Evolutionary conservation across 2,329 filamentous ascomycete genomes (phyloP).

Genomic region (Trichoderma breve): DNA sequence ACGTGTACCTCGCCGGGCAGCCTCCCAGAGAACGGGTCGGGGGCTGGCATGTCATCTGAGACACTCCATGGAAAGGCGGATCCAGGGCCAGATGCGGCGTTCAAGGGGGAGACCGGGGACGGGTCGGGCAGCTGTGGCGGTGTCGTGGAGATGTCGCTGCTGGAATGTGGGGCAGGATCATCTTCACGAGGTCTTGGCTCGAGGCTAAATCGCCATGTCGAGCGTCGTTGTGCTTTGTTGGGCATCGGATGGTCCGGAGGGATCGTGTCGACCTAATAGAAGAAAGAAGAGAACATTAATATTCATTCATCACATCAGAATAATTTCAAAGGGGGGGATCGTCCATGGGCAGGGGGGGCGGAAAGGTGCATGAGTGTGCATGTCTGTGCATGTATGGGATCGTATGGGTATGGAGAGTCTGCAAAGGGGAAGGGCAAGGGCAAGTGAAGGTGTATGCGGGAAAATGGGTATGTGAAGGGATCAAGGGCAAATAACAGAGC

Average conservation of each 20-base stretch:
- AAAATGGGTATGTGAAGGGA: not conserved
- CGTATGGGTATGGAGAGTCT: not conserved
- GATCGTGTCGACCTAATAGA: conserved; percentile 36
- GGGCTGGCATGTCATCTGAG: not conserved
- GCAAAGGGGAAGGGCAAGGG: not conserved
- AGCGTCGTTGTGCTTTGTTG: conserved; percentile 42
- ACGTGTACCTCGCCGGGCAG: conserved; percentile 9
- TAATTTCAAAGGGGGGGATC: not conserved
- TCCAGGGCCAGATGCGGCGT: conserved; percentile 11
- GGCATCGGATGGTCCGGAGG: conserved; percentile 35
- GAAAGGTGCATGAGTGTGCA: not conserved
- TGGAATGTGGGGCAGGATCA: conserved; percentile 25
- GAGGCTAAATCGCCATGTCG: conserved; percentile 45
- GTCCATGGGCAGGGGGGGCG: not conserved
- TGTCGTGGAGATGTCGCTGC: conserved; percentile 25
- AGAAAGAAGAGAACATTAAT: conserved; percentile 34
- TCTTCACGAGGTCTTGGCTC: conserved; percentile 34
- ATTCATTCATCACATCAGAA: conserved; percentile 30
- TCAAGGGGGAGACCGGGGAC: conserved; percentile 20
- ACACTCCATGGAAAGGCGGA: conserved; percentile 15
- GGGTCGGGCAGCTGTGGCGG: conserved; percentile 19
- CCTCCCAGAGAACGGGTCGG: not conserved
- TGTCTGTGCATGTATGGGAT: not conserved
- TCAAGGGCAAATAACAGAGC: not conserved
- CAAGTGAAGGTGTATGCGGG: not conserved